These are phyloP conservation scores for Conticribra weissflogii DNA, from an alignment of 108 stramenopile species.

Conservation along the genomic window DNA sequence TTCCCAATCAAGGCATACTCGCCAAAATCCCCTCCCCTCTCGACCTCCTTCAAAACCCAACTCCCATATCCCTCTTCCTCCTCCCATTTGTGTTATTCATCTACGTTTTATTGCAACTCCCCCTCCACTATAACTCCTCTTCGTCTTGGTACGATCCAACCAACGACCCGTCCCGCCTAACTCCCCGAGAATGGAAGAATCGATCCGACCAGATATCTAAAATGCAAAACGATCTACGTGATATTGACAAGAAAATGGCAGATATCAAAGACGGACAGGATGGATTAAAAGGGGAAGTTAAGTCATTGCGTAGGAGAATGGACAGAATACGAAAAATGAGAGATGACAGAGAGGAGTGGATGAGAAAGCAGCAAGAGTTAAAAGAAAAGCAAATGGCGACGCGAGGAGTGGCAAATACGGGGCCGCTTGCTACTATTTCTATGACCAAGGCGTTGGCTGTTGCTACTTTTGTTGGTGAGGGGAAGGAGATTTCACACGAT, in stretches of 20 bases:
- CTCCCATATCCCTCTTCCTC: conserved; percentile 29
- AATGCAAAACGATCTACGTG: conserved; percentile 6
- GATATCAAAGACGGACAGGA: conserved; percentile 3
- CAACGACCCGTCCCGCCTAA: conserved; percentile 1
- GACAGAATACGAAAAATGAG: conserved; percentile 21
- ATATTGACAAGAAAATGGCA: conserved; percentile 14
- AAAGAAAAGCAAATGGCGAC: background rate
- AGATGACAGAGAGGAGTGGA: conserved; percentile 22
- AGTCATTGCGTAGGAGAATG: conserved; percentile 16
- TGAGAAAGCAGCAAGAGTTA: background rate
- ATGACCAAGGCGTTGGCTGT: background rate
- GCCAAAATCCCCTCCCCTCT: conserved; percentile 30
- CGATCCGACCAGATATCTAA: conserved; percentile 8
- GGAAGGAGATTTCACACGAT: background rate
- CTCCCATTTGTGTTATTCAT: conserved; percentile 42
- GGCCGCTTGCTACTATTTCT: background rate
- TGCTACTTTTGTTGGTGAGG: background rate
- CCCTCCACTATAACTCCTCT: conserved; percentile 36
- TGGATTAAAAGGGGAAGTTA: conserved; percentile 9
- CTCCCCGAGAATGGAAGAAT: conserved; percentile 11
- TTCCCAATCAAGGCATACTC: conserved; percentile 20
- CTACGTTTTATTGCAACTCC: conserved; percentile 32
- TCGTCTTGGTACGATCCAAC: conserved; percentile 5
- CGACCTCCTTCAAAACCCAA: conserved; percentile 25
- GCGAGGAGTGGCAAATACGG: background rate